These are phyloP conservation scores for Ophiocordyceps sinensis DNA, from an alignment of 2,329 filamentous ascomycete species.

Conservation along the genomic window DNA sequence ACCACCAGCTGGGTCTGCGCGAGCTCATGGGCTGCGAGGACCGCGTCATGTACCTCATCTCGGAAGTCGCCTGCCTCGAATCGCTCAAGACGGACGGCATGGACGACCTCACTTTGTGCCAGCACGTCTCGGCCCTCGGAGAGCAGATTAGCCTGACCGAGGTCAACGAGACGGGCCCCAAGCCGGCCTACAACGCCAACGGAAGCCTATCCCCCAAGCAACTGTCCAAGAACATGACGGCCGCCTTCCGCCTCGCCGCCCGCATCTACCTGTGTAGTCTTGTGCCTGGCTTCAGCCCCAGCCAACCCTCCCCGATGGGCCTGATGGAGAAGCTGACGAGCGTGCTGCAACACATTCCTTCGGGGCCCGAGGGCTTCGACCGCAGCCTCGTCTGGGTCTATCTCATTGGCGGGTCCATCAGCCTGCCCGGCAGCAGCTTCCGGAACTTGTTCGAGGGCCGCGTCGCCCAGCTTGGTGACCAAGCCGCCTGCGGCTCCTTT, in stretches of 20 bases:
- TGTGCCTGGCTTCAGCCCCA: conserved; percentile 72
- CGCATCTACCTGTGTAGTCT: conserved; percentile 95
- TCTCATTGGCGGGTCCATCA: conserved; percentile 71
- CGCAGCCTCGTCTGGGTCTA: conserved; percentile 88
- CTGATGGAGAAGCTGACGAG: conserved; percentile 66
- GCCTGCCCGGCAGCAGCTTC: conserved; percentile 58
- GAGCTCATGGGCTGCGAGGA: conserved; percentile 98
- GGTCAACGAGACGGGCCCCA: conserved; percentile 41
- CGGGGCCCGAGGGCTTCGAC: conserved; percentile 71
- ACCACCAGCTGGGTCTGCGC: conserved; percentile 56
- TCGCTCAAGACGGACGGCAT: conserved; percentile 71
- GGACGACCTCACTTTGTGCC: conserved; percentile 74
- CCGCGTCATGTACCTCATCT: conserved; percentile 93
- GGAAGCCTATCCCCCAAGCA: conserved; percentile 70
- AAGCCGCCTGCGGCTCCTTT: conserved; percentile 70
- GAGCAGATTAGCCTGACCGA: conserved; percentile 78
- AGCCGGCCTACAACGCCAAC: conserved; percentile 48
- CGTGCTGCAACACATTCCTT: conserved; percentile 68
- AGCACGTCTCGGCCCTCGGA: conserved; percentile 77
- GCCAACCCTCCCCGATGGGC: conserved; percentile 57
- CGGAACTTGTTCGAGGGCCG: conserved; percentile 66
- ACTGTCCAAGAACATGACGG: conserved; percentile 76
- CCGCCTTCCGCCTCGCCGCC: conserved; percentile 80
- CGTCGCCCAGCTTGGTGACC: conserved; percentile 57
- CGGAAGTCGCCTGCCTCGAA: conserved; percentile 92